Evolutionary conservation across 2,329 filamentous ascomycete genomes (phyloP).

Genomic region (Cladosporium sp.): DNA sequence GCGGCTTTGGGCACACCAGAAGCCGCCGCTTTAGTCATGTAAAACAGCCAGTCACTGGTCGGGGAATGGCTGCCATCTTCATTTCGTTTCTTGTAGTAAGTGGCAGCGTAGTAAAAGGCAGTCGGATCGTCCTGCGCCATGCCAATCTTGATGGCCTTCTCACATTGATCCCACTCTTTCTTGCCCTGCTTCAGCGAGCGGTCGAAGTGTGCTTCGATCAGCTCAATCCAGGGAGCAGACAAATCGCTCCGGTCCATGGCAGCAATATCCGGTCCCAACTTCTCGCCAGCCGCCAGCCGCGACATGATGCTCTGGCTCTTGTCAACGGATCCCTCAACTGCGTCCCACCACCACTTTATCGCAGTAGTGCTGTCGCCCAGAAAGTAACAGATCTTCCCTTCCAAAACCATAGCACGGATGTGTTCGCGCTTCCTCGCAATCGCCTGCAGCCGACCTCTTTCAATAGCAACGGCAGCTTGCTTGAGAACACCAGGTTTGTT

Average conservation of each 20-base stretch:
- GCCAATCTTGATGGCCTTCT: constrained; percentile 12
- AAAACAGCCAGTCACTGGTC: constrained; percentile 38
- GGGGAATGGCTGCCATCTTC: constrained; percentile 19
- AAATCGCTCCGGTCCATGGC: constrained; percentile 20
- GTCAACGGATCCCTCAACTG: constrained; percentile 22
- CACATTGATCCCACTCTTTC: constrained; percentile 3
- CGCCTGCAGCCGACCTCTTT: constrained; percentile 20
- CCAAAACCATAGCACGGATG: constrained; percentile 27
- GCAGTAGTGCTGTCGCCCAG: constrained; percentile 24
- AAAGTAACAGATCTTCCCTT: constrained; percentile 25
- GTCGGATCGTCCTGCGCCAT: constrained; percentile 40
- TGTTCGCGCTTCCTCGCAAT: constrained; percentile 20
- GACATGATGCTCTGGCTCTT: neutral
- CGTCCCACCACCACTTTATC: constrained; percentile 24
- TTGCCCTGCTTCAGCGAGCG: constrained; percentile 11
- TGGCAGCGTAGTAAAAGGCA: constrained; percentile 37
- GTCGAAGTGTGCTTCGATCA: constrained; percentile 23
- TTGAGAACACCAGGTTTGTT: constrained; percentile 17
- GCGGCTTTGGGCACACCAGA: constrained; percentile 37
- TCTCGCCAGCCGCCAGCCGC: neutral
- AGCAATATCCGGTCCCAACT: neutral
- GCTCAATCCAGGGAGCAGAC: constrained; percentile 30
- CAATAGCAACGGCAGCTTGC: constrained; percentile 15
- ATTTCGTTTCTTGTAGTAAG: constrained; percentile 20
- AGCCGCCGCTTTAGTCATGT: constrained; percentile 43